Evolutionary conservation across 352 stramenopile species (phyloP), one percentile per base, ranked within the genome.

Genomic region (Pythium biforme): DNA sequence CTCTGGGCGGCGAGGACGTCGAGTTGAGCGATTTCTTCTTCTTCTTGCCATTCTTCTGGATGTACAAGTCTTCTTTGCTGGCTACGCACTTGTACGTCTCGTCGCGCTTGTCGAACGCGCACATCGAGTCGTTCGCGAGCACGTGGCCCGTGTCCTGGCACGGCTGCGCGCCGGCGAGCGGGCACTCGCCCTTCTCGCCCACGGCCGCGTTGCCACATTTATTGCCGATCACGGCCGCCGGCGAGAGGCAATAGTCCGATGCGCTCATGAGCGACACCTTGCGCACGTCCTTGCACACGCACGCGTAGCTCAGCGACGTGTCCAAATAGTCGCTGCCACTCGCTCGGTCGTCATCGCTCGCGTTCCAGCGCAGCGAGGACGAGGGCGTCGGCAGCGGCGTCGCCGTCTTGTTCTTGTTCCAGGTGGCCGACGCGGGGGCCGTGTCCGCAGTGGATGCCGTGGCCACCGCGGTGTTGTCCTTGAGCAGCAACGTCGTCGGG

Each of bases 31-130:
- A 25, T 20, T 22, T 77, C 54, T 78, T 81, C 51, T 77, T 83
- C 47, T 70, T 73, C 25, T 74, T 74, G 48, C 77, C 76, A 37
- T 72, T 47, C 40, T 72, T 64, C 50, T 86, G 79, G 43, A 85
- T 86, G 8, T 89, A 73, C 57, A 88, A 40, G 23, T 92, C 83
- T 10, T 86, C 69, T 27, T 74, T 76, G 62, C 78, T 89, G 17
- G 79, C 77, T 23, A 87, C 78, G 41, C 83, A 92, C 68, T 92
- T 90, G 72, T 85, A 92, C 20, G 79, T 84, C 2, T 79, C 70
- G 59, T 89, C 78, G 43, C 75, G 75, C 11, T 83, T 72, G 58
- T 91, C 79, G 49, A 84, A 67, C 9, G 64, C 63, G 54, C 83
- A 92, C 14, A 84, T 40, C 33, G 80, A 83, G 66, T 92, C 74